Evolutionary conservation across 2,329 filamentous ascomycete genomes (phyloP).

Genomic region (Coniella lustricola): DNA sequence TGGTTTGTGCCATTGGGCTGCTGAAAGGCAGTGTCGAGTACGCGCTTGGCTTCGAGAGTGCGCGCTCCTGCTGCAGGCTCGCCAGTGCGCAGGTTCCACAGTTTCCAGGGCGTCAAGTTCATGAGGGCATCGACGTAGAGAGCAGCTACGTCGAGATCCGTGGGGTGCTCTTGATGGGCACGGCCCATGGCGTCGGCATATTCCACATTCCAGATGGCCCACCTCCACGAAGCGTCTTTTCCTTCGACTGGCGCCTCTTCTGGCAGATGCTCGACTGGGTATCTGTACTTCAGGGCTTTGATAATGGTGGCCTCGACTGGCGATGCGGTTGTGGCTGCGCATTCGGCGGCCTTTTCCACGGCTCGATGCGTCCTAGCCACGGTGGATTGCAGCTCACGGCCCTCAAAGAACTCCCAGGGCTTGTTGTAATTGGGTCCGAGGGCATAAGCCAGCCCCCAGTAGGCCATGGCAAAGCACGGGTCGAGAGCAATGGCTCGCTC

Average conservation of each 20-base stretch:
- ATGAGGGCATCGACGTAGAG: conserved; percentile 48
- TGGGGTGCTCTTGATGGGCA: conserved; percentile 28
- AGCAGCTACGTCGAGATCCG: conserved; percentile 23
- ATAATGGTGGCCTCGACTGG: conserved; percentile 57
- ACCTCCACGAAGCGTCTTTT: conserved; percentile 30
- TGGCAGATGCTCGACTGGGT: conserved; percentile 34
- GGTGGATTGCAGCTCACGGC: conserved; percentile 46
- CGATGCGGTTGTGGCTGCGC: conserved; percentile 26
- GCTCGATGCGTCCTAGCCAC: conserved; percentile 31
- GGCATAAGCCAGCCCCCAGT: conserved; percentile 65
- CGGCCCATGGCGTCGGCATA: conserved; percentile 51
- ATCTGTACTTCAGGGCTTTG: conserved; percentile 53
- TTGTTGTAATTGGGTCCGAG: conserved; percentile 73
- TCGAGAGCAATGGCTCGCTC: conserved; percentile 50
- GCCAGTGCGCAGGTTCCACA: conserved; percentile 34
- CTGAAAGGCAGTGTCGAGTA: conserved; percentile 52
- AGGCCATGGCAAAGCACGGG: conserved; percentile 50
- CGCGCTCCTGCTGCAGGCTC: conserved; percentile 44
- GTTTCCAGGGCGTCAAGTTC: conserved; percentile 40
- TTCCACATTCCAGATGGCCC: conserved; percentile 45
- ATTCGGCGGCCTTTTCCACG: conserved; percentile 22
- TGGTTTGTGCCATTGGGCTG: conserved; percentile 43
- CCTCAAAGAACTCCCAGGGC: conserved; percentile 65
- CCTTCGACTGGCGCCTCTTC: conserved; percentile 28
- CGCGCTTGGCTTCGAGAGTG: conserved; percentile 49